A percentile compares a stretch with the other conserved stretches of the same genome.
These are phyloP conservation scores for Tilletia indica DNA, from an alignment of 1,284 basidiomycete species.

Conservation along the genomic window DNA sequence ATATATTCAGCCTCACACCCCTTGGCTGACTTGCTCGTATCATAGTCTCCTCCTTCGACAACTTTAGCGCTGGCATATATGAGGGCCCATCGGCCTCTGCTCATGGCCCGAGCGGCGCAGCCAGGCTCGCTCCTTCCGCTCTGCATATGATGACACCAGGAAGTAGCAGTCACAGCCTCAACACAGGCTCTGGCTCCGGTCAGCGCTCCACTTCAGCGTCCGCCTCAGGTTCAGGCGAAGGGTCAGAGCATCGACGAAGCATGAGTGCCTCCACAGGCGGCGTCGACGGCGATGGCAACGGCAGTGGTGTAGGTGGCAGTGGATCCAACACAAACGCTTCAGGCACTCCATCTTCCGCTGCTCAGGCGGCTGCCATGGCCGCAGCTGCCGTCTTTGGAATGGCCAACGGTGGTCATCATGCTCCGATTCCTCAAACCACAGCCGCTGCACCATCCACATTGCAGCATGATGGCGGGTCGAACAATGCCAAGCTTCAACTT, in stretches of 20 bases:
- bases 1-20: too few relatives aligned
- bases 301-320: neutral
- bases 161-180: slow-evolving; percentile 16
- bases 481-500: slow-evolving; percentile 3
- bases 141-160: slow-evolving; percentile 16
- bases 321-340: slow-evolving; percentile 8
- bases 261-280: slow-evolving; percentile 15
- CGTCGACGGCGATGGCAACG: slow-evolving; percentile 8
- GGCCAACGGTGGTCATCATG: neutral
- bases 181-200: slow-evolving; percentile 14
- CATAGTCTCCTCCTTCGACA: slow-evolving; percentile 1
- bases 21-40: too few relatives aligned
- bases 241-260: slow-evolving; percentile 11
- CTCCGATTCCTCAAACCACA: neutral
- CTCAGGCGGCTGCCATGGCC: neutral
- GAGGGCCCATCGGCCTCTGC: neutral
- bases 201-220: slow-evolving; percentile 5
- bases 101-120: neutral
- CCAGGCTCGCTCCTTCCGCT: neutral
- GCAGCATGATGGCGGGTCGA: slow-evolving; percentile 3
- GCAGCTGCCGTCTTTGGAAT: neutral
- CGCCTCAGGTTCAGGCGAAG: slow-evolving; percentile 9
- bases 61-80: slow-evolving; percentile 10
- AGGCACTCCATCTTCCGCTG: neutral
- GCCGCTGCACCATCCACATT: slow-evolving; percentile 6